Evolutionary conservation across 139 green algal genomes (phyloP), one percentile per base, ranked within the genome.

Genomic region (Chlamydomonas asymmetrica): DNA sequence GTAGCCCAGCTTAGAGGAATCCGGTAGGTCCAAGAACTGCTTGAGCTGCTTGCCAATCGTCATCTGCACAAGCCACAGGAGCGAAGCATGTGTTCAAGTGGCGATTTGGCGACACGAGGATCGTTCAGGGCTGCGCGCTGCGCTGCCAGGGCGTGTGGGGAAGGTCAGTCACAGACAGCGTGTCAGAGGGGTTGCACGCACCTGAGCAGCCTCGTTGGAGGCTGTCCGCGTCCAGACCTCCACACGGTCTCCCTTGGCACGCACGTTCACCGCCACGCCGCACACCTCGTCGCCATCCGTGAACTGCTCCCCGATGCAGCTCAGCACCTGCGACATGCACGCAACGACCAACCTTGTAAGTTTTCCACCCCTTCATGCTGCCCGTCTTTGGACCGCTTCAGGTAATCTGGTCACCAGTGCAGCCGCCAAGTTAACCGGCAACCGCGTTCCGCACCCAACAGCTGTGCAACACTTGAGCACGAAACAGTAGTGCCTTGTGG

Each of bases 291-390:
- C 91, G 10, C 92, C 88, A 43, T 98, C 96, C 10, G 89, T 86
- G 76, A 98, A 98, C 88, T 99, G 97, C 89, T 99, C 97, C 29
- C 97, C 96, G 35, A 99, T 97, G 82, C 95, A 92, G n/a, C 91
- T 94, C 61, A 99, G 88, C 70, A 98, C 74, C 91, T 96, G 90
- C 62, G 64, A 2, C 9, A 45, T n/a, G n/a, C n/a, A n/a, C n/a
- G n/a, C n/a, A n/a, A n/a, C n/a, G n/a, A n/a, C n/a, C n/a, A n/a
- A n/a, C n/a, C n/a, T n/a, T n/a, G n/a, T n/a, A n/a, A n/a, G n/a
- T n/a, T n/a, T n/a, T n/a, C n/a, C n/a, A n/a, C n/a, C n/a, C n/a
- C n/a, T n/a, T n/a, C n/a, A n/a, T n/a, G n/a, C n/a, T n/a, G n/a
- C n/a, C n/a, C n/a, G n/a, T n/a, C n/a, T n/a, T n/a, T n/a, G n/a